Evolutionary conservation across 345 rosid genomes (phyloP).

Genomic region (Sapria himalayana): DNA sequence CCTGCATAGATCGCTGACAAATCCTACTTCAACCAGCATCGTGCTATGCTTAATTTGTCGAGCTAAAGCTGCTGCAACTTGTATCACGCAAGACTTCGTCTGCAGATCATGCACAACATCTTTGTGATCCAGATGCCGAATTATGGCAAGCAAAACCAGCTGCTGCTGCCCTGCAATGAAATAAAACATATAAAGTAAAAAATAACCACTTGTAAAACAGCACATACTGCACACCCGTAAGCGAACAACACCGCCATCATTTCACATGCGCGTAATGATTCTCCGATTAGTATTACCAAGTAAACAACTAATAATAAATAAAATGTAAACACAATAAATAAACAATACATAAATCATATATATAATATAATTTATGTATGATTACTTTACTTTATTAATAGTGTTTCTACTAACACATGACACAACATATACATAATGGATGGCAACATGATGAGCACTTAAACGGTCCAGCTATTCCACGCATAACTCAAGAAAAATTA

Average conservation of each 20-base stretch:
- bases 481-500: no score
- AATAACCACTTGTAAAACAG: no score
- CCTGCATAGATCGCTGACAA: constrained; percentile 77
- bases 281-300: background rate
- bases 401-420: no score
- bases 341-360: no score
- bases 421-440: no score
- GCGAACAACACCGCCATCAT: no score
- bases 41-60: constrained; percentile 50
- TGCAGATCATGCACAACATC: constrained; percentile 59
- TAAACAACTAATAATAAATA: background rate
- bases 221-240: no score
- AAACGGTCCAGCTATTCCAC: no score
- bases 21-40: constrained; percentile 47
- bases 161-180: constrained; percentile 47
- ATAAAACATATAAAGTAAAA: constrained; percentile 9
- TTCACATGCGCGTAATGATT: no score
- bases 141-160: constrained; percentile 45
- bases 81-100: constrained; percentile 45
- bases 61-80: constrained; percentile 60
- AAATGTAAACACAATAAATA: background rate
- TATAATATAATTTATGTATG: no score
- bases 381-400: no score
- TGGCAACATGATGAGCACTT: no score
- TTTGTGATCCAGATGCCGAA: constrained; percentile 85